Conservation (phyloP, 108 stramenopile genomes). For the Fragilariopsis cylindrus region DNA sequence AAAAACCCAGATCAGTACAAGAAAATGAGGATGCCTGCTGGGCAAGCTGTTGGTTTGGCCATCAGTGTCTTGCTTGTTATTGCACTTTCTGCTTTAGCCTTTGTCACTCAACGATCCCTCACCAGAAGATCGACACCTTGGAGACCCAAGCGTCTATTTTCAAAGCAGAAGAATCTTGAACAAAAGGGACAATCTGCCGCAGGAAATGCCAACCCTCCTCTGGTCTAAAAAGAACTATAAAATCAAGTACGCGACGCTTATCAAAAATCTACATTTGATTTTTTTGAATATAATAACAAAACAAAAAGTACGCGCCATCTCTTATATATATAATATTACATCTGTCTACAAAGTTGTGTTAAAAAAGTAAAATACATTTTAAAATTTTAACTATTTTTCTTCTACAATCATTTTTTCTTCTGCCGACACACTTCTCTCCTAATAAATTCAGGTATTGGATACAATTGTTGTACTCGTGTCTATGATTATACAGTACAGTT, state of each 20-base stretch:
- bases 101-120: slow-evolving; percentile 28
- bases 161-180: slow-evolving; percentile 26
- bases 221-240: slow-evolving; percentile 21
- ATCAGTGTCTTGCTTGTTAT: slow-evolving; percentile 26
- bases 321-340: neutral
- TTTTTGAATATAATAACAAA: no score
- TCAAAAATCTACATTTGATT: no score
- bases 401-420: no score
- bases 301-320: no score
- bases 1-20: slow-evolving; percentile 32
- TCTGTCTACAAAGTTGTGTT: neutral
- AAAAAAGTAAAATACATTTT: neutral
- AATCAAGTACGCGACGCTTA: no score
- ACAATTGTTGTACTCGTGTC: no score
- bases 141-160: slow-evolving; percentile 19
- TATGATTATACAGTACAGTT: no score
- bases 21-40: slow-evolving; percentile 30
- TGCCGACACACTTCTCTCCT: no score
- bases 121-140: slow-evolving; percentile 25
- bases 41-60: slow-evolving; percentile 27
- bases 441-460: no score
- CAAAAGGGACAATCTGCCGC: slow-evolving; percentile 31
- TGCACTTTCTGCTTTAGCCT: slow-evolving; percentile 21
- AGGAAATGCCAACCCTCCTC: slow-evolving; percentile 6
- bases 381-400: no score